phyloP scores from a whole-genome alignment of 257 asterid genomes.

The Salvia hispanica region DNA sequence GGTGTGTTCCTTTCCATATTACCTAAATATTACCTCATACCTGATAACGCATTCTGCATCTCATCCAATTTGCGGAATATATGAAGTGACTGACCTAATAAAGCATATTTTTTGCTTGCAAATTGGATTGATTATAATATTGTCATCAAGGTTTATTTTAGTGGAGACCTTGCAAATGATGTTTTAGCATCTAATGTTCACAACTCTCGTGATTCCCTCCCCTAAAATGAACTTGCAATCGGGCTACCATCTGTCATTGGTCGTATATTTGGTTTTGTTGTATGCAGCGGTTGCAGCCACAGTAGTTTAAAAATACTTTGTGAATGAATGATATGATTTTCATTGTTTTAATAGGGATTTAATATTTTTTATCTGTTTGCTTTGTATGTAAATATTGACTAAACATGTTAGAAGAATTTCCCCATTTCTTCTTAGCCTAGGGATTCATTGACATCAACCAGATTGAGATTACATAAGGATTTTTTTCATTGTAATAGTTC shows the following conservation, averaged over 20 bases:
- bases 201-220: not conserved
- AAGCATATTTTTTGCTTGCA: not conserved
- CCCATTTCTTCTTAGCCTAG: not conserved
- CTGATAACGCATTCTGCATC: constrained; percentile 10
- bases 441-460: not conserved
- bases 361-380: constrained; percentile 1
- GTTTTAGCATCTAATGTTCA: not conserved
- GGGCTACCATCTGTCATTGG: not conserved
- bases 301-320: constrained; percentile 6
- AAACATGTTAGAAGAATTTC: not conserved
- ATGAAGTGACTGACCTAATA: not conserved
- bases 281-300: not conserved
- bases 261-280: constrained; percentile 6
- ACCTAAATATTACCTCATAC: constrained; percentile 7
- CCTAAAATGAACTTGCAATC: constrained; percentile 5
- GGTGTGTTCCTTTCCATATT: constrained; percentile 48
- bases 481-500: not conserved
- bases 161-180: constrained; percentile 12
- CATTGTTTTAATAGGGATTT: constrained; percentile 7
- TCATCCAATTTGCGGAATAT: constrained; percentile 9
- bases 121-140: constrained; percentile 8
- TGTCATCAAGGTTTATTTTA: not conserved
- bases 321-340: not conserved
- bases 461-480: not conserved
- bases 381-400: not conserved